A percentile compares a stretch with the other conserved stretches of the same genome.
These are phyloP conservation scores for Neltuma alba DNA, from an alignment of 306 rosid genomes.

Conservation along the genomic window DNA sequence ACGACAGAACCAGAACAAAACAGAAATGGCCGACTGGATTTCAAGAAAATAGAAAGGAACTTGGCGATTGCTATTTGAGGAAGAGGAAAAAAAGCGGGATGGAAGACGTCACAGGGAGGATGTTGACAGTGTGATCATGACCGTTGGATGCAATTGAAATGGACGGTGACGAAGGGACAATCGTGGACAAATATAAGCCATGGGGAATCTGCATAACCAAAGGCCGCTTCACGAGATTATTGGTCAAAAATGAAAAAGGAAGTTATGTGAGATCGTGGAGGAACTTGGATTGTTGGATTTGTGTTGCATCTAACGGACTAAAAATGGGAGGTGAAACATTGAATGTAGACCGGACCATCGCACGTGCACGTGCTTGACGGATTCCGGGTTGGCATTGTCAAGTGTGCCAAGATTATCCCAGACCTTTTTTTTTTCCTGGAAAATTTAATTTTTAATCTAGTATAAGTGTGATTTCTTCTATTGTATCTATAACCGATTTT, in stretches of 20 bases:
- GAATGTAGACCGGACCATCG: slow-evolving; percentile 35
- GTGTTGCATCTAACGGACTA: slow-evolving; percentile 40
- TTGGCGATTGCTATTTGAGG: not conserved
- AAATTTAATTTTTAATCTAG: not conserved
- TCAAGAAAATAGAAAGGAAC: not conserved
- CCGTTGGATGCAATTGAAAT: slow-evolving; percentile 39
- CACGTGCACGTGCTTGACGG: not conserved
- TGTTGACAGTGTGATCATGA: not conserved
- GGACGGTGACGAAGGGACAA: slow-evolving; percentile 27
- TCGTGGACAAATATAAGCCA: slow-evolving; percentile 73
- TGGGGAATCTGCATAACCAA: slow-evolving; percentile 57
- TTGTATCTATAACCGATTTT: too few relatives aligned
- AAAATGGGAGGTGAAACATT: not conserved
- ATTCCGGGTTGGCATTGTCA: not conserved
- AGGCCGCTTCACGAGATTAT: slow-evolving; percentile 38
- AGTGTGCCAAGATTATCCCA: not conserved
- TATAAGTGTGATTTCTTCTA: too few relatives aligned
- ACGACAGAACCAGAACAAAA: not conserved
- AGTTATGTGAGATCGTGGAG: slow-evolving; percentile 53
- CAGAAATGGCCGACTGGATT: not conserved
- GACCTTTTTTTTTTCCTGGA: not conserved
- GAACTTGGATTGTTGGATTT: slow-evolving; percentile 26
- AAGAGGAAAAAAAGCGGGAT: not conserved
- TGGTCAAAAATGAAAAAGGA: not conserved
- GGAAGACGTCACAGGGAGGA: not conserved